A percentile compares a stretch with the other conserved stretches of the same genome.
These are phyloP conservation scores for Penicillium sp. DNA, from an alignment of 2,329 filamentous ascomycete genomes.

Conservation along the genomic window DNA sequence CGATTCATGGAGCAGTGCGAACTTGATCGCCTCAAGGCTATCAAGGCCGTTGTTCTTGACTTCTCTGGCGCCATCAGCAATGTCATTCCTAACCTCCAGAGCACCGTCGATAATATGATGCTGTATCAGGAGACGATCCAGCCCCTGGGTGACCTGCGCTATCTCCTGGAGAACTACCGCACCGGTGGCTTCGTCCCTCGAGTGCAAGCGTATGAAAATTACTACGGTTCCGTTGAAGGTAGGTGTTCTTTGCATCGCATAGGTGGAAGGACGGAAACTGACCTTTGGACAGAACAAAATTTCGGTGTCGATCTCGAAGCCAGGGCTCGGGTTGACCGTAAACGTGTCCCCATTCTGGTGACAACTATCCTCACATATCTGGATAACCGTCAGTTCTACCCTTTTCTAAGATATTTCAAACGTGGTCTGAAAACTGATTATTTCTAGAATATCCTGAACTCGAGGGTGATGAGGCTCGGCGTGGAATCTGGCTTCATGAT, in stretches of 20 bases:
- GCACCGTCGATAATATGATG: conserved; percentile 98
- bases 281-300: conserved; percentile 71
- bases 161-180: conserved; percentile 94
- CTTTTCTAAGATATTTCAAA: neutral
- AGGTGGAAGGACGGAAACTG: conserved; percentile 8
- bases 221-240: conserved; percentile 94
- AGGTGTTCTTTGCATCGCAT: conserved; percentile 14
- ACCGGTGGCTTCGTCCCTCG: conserved; percentile 90
- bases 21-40: conserved; percentile 91
- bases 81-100: conserved; percentile 93
- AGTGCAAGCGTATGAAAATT: conserved; percentile 95
- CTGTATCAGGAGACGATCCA: conserved; percentile 99
- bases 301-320: conserved; percentile 99
- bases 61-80: conserved; percentile 98
- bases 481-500: conserved; percentile 92
- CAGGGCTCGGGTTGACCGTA: conserved; percentile 87
- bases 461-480: conserved; percentile 90
- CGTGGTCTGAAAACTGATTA: neutral
- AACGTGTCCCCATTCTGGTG: conserved; percentile 89
- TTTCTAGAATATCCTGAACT: conserved; percentile 82
- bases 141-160: conserved; percentile 84
- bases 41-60: conserved; percentile 97
- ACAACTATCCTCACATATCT: conserved; percentile 93
- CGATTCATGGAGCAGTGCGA: conserved; percentile 98
- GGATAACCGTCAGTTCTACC: conserved; percentile 67